Base-by-base conservation (phyloP, 306 rosid species). In the Sindora glabra region DNA sequence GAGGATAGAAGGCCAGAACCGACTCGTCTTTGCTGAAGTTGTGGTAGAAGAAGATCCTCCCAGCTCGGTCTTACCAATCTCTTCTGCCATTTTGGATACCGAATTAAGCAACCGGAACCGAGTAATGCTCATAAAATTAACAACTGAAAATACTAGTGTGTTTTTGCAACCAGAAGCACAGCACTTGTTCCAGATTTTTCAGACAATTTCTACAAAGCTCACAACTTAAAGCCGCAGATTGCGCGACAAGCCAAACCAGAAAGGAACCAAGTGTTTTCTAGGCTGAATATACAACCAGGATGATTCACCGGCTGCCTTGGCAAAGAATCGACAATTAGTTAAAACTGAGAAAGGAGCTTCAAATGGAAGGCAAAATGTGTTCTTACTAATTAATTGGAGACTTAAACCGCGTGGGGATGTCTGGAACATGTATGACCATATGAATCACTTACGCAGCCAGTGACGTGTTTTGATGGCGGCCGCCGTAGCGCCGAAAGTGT, bases 1-100 rank as follows among this genome's bases (percentile, higher is more conserved):
- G 39, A 83, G 80, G 42, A 86, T 24, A 47, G 96, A 84, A 26
- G 97, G 89, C 97, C 95, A 94, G 16, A 76, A 66, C n/a, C 89
- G 37, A 5, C 67, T 72, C 0, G 84, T 48, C 27, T 71, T 73
- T 0, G 88, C 30, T 13, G 6, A 10, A 11, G 48, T 3, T 3
- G 63, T 13, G 7, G 80, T 9, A 6, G 89, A 24, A 6, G 89
- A 53, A n/a, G n/a, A n/a, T n/a, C n/a, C n/a, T 30, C 71, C 33
- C 6, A 75, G 25, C 27, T 59, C 79, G 74, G 70, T 57, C 66
- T 74, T 77, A 14, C 73, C 69, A 1, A 85, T 34, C 23, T 82
- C 84, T 54, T 82, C 83, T 25, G 95, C 83, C 97, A 94, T 89
- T 75, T 49, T 76, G 17, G 40, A 52, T 10, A 50, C 45, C 10